phyloP scores from a whole-genome alignment of 2,329 filamentous ascomycete species.

The Fusarium piperis region DNA sequence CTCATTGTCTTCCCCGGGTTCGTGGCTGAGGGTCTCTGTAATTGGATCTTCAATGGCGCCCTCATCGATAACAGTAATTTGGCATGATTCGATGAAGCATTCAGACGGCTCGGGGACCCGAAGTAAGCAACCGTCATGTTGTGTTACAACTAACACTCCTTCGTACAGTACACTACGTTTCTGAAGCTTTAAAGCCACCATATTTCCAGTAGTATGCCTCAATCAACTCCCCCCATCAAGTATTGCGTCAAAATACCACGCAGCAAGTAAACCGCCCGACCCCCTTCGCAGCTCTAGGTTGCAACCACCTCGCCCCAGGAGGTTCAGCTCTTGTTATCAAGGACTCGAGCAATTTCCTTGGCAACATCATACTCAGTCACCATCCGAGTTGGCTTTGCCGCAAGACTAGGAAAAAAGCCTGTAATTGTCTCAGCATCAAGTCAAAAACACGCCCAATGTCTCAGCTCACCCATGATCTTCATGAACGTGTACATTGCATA shows the following conservation, averaged over 20 bases:
- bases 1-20: neutral
- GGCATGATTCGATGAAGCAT: neutral
- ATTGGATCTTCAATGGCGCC: neutral
- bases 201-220: neutral
- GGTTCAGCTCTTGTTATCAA: neutral
- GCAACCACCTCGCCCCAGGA: neutral
- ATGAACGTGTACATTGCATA: slow-evolving; percentile 20
- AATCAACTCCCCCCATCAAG: neutral
- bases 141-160: neutral
- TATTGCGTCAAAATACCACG: neutral
- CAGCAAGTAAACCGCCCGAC: neutral
- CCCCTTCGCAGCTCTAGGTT: neutral
- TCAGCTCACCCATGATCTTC: slow-evolving; percentile 8
- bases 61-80: neutral
- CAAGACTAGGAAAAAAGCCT: slow-evolving; percentile 7
- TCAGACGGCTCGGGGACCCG: no score
- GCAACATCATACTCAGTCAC: slow-evolving; percentile 6
- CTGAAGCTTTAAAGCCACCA: neutral
- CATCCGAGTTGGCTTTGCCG: neutral
- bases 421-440: neutral
- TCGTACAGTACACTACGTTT: neutral
- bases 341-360: neutral
- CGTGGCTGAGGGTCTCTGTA: neutral
- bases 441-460: neutral
- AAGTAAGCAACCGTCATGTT: neutral